phyloP scores from a whole-genome alignment of 345 rosid genomes.

The Erodium maritimum region DNA sequence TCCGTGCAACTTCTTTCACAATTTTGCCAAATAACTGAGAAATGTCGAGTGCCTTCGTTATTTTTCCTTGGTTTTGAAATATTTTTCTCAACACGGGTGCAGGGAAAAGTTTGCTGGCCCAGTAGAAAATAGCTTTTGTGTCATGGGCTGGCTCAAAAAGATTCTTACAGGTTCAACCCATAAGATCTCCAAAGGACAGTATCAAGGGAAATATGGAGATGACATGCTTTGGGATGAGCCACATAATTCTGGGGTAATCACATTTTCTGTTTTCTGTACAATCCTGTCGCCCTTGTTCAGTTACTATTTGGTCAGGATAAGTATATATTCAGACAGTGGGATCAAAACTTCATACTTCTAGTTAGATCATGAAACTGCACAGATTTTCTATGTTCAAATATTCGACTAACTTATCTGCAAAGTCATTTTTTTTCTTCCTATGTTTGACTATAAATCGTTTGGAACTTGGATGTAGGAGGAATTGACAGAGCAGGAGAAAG shows the following conservation, averaged over 20 bases:
- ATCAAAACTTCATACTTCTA: background rate
- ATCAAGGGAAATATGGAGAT: constrained; percentile 16
- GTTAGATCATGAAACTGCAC: too few species aligned
- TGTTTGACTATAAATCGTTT: background rate
- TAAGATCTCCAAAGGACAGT: constrained; percentile 8
- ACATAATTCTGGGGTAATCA: constrained; percentile 47
- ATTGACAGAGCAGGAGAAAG: constrained; percentile 66
- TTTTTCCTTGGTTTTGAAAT: too few species aligned
- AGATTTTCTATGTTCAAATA: too few species aligned
- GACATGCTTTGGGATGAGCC: constrained; percentile 41
- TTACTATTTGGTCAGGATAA: background rate
- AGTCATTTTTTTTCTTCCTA: background rate
- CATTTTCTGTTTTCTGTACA: background rate
- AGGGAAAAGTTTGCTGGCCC: too few species aligned
- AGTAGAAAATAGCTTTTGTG: too few species aligned
- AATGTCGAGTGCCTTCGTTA: too few species aligned
- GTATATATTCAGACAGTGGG: background rate
- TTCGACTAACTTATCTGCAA: background rate
- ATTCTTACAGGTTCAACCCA: constrained; percentile 55
- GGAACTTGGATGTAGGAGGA: constrained; percentile 44
- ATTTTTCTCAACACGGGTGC: too few species aligned
- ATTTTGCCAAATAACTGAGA: too few species aligned
- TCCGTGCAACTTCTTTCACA: too few species aligned
- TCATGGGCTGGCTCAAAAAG: constrained; percentile 84
- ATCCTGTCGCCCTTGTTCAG: background rate